Evolutionary conservation across 129 eudicot genomes (phyloP), one percentile per base, ranked within the genome.

Genomic region (Flaveria sonorensis): DNA sequence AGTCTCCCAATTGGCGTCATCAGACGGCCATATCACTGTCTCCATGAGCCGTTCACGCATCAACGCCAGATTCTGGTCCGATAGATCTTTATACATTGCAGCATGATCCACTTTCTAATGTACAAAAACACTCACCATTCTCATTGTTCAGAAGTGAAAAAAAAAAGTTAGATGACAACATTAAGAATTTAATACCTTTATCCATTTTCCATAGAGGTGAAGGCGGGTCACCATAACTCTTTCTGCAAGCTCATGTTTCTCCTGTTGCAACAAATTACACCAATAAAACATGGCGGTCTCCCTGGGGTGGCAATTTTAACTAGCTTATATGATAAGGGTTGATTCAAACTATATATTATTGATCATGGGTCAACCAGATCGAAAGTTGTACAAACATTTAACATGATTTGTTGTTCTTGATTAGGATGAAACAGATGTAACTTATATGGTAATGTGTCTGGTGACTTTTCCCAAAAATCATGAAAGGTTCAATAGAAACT

Each of bases 171-270:
- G 20, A 26, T 2, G 55, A 57, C 26, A 45, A 19, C 45, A 51
- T 79, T 50, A 57, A 10, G 56, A 11, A 20, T 56, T 56, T 13
- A 15, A 53, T 77, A 94, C 97, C 97, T 91, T 94, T 20, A 89
- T 75, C 99, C 99, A 94, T 79, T 81, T 94, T 74, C 86, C 97
- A 39, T 91, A 94, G 55, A 94, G 96, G 83, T 88, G 92, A 77
- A 94, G 99, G 4, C 99, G 96, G 6, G 97, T 91, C 83, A 86
- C 88, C 99, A 91, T 94, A 43, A 94, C 96, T 80, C 97, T 89
- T 85, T 91, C 97, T 0, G 99, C 99, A 64, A 94, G 99, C 10
- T 87, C 96, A 23, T 84, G 97, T 75, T 86, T 84, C 81, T 91
- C 99, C 99, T 94, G 85, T 67, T 15, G 48, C 55, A 71, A 79